phyloP scores from a whole-genome alignment of 2,329 filamentous ascomycete species.

The Aspergillus transmontanensis region DNA sequence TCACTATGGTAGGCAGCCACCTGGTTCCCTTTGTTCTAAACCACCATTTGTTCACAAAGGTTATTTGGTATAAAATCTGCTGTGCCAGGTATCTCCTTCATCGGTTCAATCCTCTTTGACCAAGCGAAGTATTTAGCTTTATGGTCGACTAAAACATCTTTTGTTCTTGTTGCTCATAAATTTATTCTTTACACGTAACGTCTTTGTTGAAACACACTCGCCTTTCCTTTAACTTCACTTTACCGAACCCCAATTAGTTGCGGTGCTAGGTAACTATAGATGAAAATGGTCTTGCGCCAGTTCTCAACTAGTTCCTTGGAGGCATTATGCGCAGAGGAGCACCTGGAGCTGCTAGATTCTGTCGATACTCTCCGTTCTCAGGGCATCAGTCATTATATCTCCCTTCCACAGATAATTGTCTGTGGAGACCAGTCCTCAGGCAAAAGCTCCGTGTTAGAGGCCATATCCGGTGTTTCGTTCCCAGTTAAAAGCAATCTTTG shows the following conservation, averaged over 20 bases:
- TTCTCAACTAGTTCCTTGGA: slow-evolving; percentile 17
- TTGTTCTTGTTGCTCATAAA: neutral
- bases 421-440: slow-evolving; percentile 67
- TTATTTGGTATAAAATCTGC: too few relatives aligned
- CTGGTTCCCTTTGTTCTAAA: too few relatives aligned
- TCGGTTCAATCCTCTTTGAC: neutral
- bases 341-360: slow-evolving; percentile 60
- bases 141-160: neutral
- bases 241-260: neutral
- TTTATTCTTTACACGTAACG: neutral
- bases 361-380: slow-evolving; percentile 58
- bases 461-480: slow-evolving; percentile 64
- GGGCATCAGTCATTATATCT: slow-evolving; percentile 54
- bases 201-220: neutral
- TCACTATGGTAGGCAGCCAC: too few relatives aligned
- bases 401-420: slow-evolving; percentile 64
- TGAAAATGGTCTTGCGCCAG: neutral
- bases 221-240: neutral
- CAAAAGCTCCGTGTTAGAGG: slow-evolving; percentile 63
- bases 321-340: slow-evolving; percentile 46
- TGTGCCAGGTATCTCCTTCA: too few relatives aligned
- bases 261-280: too few relatives aligned
- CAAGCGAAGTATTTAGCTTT: neutral
- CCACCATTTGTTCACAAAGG: too few relatives aligned
- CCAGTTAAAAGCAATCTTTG: slow-evolving; percentile 63